Evolutionary conservation across 2,329 filamentous ascomycete genomes (phyloP).

Genomic region (Colletotrichum cordylinicola): DNA sequence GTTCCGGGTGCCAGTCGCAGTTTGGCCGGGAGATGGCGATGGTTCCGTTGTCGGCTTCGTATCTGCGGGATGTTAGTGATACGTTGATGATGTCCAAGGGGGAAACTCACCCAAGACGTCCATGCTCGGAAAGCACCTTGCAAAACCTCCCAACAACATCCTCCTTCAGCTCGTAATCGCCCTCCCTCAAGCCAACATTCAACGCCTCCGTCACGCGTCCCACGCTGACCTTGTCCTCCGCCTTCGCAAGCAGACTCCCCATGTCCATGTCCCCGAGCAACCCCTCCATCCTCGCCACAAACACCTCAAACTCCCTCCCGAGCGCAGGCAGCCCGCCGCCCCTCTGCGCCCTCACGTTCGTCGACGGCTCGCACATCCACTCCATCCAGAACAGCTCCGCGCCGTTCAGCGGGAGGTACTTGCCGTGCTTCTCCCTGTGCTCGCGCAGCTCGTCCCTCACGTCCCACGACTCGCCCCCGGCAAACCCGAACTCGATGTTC

Average conservation of each 20-base stretch:
- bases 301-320: constrained; percentile 29
- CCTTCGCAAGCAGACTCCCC: constrained; percentile 27
- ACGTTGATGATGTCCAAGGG: background rate
- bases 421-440: background rate
- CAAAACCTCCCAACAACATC: constrained; percentile 34
- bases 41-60: background rate
- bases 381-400: constrained; percentile 14
- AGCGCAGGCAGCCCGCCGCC: constrained; percentile 6
- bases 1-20: constrained; percentile 34
- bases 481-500: constrained; percentile 10
- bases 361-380: constrained; percentile 18
- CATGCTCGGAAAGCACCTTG: constrained; percentile 26
- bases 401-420: background rate
- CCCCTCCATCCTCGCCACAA: constrained; percentile 35
- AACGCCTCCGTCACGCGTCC: background rate
- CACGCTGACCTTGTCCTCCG: background rate
- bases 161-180: background rate
- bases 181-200: background rate
- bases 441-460: background rate
- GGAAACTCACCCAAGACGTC: constrained; percentile 26
- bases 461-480: background rate
- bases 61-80: background rate
- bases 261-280: constrained; percentile 33
- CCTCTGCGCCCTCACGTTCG: constrained; percentile 27
- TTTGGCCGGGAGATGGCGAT: constrained; percentile 31